phyloP scores from a whole-genome alignment of 345 rosid species.

The Eucalyptus erythrocorys region DNA sequence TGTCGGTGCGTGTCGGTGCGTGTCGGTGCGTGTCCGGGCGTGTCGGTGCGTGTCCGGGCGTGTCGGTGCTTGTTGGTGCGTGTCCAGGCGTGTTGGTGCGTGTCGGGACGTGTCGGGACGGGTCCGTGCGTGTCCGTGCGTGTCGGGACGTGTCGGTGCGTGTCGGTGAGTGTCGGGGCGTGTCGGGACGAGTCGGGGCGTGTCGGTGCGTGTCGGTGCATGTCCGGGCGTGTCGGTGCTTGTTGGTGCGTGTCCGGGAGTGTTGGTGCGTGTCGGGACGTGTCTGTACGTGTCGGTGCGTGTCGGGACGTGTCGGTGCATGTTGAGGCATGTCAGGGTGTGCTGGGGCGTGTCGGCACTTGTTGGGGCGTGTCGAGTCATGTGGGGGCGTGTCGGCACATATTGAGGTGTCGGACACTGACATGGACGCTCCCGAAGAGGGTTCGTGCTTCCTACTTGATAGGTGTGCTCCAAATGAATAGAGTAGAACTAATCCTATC shows the following conservation, averaged over 20 bases:
- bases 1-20: too few relatives aligned
- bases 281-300: rapidly evolving
- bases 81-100: rapidly evolving
- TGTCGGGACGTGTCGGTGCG: rapidly evolving
- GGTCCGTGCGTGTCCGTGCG: rapidly evolving
- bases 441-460: neutral
- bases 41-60: rapidly evolving
- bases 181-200: too few relatives aligned
- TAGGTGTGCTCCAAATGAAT: neutral
- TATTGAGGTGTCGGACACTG: too few relatives aligned
- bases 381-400: rapidly evolving
- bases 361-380: too few relatives aligned
- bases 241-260: rapidly evolving
- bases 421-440: rapidly evolving
- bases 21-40: rapidly evolving
- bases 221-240: rapidly evolving
- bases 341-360: rapidly evolving
- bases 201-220: rapidly evolving
- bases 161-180: rapidly evolving
- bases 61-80: rapidly evolving
- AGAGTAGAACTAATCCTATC: neutral
- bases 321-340: rapidly evolving
- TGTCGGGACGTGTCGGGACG: rapidly evolving
- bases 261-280: rapidly evolving
- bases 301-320: rapidly evolving